Conservation (phyloP, 768 basidiomycete genomes). For the Serendipita sp. region DNA sequence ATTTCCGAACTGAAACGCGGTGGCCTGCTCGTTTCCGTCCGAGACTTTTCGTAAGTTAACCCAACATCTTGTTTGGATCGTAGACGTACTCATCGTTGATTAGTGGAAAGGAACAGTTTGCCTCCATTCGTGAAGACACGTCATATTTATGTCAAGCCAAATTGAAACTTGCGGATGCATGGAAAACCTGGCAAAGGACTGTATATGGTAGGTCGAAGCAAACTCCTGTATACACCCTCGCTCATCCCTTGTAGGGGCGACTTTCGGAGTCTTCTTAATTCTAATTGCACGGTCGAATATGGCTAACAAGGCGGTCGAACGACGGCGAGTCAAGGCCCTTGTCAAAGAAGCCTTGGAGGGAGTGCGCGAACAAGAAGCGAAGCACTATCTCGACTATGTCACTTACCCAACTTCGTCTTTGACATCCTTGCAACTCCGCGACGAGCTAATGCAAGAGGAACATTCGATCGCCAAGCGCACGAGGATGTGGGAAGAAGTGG, state of each 20-base stretch:
- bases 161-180: slow-evolving; percentile 48
- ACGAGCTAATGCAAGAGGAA: slow-evolving; percentile 67
- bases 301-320: slow-evolving; percentile 39
- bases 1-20: slow-evolving; percentile 59
- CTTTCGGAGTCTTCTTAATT: slow-evolving; percentile 18
- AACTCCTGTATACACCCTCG: not conserved
- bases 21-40: slow-evolving; percentile 52
- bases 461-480: slow-evolving; percentile 51
- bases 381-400: slow-evolving; percentile 69
- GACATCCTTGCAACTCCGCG: slow-evolving; percentile 74
- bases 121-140: slow-evolving; percentile 53
- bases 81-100: slow-evolving; percentile 6
- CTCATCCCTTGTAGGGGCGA: slow-evolving; percentile 11
- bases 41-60: slow-evolving; percentile 43
- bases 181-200: slow-evolving; percentile 50
- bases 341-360: slow-evolving; percentile 68
- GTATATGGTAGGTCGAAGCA: slow-evolving; percentile 36
- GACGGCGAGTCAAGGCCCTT: slow-evolving; percentile 48
- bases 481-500: slow-evolving; percentile 68
- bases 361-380: slow-evolving; percentile 66
- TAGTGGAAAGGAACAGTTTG: slow-evolving; percentile 60
- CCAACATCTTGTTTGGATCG: not conserved
- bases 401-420: slow-evolving; percentile 58
- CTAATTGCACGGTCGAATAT: slow-evolving; percentile 26
- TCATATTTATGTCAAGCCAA: slow-evolving; percentile 48